These are phyloP conservation scores for Lentinula sp. DNA, from an alignment of 768 basidiomycete genomes.

Conservation along the genomic window DNA sequence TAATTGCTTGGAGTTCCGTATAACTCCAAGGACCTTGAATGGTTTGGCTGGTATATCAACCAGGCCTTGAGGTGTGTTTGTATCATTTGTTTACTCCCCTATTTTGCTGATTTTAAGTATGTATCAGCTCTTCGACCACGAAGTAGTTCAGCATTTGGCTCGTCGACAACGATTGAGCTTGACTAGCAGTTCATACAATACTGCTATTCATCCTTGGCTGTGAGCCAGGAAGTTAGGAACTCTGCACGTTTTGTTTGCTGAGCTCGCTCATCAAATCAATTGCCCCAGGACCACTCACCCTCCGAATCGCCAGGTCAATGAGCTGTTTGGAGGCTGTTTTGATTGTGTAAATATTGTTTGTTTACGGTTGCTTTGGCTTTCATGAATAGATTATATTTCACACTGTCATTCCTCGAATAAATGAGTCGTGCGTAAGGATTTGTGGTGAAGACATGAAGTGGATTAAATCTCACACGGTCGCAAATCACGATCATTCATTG, in stretches of 20 bases:
- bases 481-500: background rate
- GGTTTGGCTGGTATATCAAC: background rate
- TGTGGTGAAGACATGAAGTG: background rate
- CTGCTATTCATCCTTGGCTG: too few relatives aligned
- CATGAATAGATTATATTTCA: background rate
- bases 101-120: background rate
- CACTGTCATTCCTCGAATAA: background rate
- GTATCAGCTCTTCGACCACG: background rate
- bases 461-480: background rate
- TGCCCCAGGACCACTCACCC: conserved; percentile 11
- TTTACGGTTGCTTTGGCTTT: background rate
- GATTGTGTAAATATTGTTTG: background rate
- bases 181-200: background rate
- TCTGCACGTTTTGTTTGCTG: background rate
- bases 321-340: background rate
- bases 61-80: background rate
- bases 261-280: conserved; percentile 12
- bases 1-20: background rate
- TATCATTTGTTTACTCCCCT: background rate
- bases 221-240: background rate
- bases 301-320: background rate
- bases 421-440: too few relatives aligned
- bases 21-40: background rate
- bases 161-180: background rate
- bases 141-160: background rate